A percentile compares a stretch with the other conserved stretches of the same genome.
These are phyloP conservation scores for Chlorencoelia australis DNA, from an alignment of 2,329 filamentous ascomycete genomes.

Conservation along the genomic window DNA sequence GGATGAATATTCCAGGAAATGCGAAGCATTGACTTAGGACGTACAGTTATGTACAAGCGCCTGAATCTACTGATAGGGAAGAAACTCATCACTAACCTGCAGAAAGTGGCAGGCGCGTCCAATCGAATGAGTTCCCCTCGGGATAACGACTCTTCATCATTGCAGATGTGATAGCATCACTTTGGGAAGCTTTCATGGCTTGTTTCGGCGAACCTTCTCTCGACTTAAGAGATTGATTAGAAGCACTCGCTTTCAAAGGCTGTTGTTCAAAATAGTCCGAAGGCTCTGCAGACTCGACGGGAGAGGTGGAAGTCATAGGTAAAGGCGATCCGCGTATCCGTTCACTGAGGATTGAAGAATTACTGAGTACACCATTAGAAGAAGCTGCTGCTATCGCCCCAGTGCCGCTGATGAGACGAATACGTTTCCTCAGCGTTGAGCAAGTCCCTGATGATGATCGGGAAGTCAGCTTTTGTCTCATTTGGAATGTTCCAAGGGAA, in stretches of 20 bases:
- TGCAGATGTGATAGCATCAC: slow-evolving; percentile 5
- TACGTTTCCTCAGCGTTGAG: slow-evolving; percentile 56
- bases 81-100: no score
- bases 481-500: no score
- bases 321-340: slow-evolving; percentile 5
- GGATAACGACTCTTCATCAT: slow-evolving; percentile 10
- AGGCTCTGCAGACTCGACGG: slow-evolving; percentile 11
- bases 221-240: no score
- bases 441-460: slow-evolving; percentile 68
- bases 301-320: slow-evolving; percentile 7
- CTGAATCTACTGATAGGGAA: no score
- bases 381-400: slow-evolving; percentile 20
- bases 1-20: no score
- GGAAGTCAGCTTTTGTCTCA: no score
- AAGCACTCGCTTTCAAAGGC: no score
- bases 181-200: slow-evolving; percentile 12
- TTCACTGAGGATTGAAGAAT: slow-evolving; percentile 14
- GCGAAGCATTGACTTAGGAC: no score
- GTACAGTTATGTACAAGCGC: no score
- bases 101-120: slow-evolving; percentile 61
- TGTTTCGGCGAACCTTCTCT: background rate
- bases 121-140: slow-evolving; percentile 52
- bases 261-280: slow-evolving; percentile 20
- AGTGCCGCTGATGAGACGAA: slow-evolving; percentile 57
- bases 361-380: slow-evolving; percentile 13